These are phyloP conservation scores for Aspergillus felis DNA, from an alignment of 2,329 filamentous ascomycete genomes.

Conservation along the genomic window DNA sequence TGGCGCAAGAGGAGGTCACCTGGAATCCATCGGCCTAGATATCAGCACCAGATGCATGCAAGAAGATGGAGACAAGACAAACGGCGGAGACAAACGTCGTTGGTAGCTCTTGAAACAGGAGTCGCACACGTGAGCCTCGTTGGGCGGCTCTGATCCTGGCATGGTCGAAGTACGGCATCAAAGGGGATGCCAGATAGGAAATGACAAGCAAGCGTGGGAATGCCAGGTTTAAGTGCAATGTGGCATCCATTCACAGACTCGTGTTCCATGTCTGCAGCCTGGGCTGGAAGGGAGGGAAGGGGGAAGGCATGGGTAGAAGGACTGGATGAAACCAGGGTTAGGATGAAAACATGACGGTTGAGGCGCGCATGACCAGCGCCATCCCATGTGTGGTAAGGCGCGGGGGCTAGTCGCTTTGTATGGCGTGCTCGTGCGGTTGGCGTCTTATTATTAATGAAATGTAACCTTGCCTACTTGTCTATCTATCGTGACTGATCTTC, in stretches of 20 bases:
- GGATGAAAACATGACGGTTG: too few species aligned
- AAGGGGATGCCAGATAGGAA: conserved; percentile 10
- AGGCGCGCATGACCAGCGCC: background rate
- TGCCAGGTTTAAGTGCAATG: background rate
- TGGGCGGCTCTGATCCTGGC: background rate
- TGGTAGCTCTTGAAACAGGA: conserved; percentile 15
- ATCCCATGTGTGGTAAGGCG: background rate
- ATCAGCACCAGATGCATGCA: background rate
- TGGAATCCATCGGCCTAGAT: background rate
- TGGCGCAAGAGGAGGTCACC: conserved; percentile 16
- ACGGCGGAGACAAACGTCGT: conserved; percentile 8
- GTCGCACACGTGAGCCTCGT: conserved; percentile 6
- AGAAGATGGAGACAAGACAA: background rate
- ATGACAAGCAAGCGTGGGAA: background rate
- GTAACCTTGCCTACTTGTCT: background rate
- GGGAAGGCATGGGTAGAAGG: background rate
- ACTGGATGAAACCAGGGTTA: background rate
- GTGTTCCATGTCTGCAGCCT: background rate
- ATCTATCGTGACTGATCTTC: background rate
- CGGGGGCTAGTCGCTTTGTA: background rate
- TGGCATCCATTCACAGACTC: background rate
- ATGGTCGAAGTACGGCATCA: conserved; percentile 11
- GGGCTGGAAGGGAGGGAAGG: background rate
- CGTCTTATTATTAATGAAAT: background rate
- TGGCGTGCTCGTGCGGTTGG: background rate